These are phyloP conservation scores for Dichomitus squalens DNA, from an alignment of 1,284 basidiomycete species.

Conservation along the genomic window DNA sequence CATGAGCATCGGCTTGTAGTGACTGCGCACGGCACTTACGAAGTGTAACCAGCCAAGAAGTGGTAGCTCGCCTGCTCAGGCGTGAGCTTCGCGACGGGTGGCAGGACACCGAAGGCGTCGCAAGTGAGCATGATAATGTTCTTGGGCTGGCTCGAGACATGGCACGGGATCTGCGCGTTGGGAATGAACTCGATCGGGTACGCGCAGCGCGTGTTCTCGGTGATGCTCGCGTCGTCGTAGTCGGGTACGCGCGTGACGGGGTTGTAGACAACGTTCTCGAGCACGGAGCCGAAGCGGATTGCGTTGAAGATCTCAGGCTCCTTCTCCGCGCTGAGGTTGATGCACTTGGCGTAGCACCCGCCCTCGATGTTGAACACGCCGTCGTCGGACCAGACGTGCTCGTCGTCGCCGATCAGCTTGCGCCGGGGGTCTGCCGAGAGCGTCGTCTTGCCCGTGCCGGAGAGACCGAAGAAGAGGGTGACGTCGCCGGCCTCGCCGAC, in stretches of 20 bases:
- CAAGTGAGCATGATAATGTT: slow-evolving; percentile 99
- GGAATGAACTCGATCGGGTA: slow-evolving; percentile 98
- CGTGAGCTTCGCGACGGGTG: slow-evolving; percentile 92
- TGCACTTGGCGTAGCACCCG: slow-evolving; percentile 98
- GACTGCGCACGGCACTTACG: slow-evolving; percentile 47
- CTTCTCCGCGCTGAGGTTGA: slow-evolving; percentile 95
- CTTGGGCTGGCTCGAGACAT: slow-evolving; percentile 82
- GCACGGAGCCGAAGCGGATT: slow-evolving; percentile 94
- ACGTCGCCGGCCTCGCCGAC: slow-evolving; percentile 93
- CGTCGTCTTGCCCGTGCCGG: slow-evolving; percentile 98
- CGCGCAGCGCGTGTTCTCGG: slow-evolving; percentile 98
- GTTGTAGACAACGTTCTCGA: slow-evolving; percentile 99
- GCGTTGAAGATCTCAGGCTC: slow-evolving; percentile 98
- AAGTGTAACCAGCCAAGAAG: slow-evolving; percentile 96
- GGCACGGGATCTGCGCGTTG: slow-evolving; percentile 93
- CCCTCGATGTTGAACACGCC: slow-evolving; percentile 99
- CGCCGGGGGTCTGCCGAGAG: slow-evolving; percentile 93
- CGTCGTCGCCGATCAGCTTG: slow-evolving; percentile 93
- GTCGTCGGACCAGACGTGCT: slow-evolving; percentile 97
- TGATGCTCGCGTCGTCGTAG: slow-evolving; percentile 96
- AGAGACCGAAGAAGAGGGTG: slow-evolving; percentile 98
- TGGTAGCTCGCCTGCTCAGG: slow-evolving; percentile 97
- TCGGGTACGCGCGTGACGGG: slow-evolving; percentile 86
- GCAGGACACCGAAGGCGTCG: slow-evolving; percentile 97
- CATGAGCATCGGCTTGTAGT: not conserved